Evolutionary conservation across 805 yeast species (phyloP), one percentile per base, ranked within the genome.

Genomic region (Kregervanrija delftensis): DNA sequence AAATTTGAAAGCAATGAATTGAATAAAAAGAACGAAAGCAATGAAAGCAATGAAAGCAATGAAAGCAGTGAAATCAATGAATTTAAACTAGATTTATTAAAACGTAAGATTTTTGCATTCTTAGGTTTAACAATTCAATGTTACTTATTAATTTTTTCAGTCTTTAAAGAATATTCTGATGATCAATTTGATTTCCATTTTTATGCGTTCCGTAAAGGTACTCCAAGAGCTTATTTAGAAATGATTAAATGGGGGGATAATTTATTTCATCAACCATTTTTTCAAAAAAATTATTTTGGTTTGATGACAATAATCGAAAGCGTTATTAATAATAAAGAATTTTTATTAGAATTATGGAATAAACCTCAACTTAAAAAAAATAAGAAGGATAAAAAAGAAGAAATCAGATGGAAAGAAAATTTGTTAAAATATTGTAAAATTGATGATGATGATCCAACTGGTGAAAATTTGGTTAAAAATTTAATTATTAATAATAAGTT

Each of bases 111-210:
- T 13, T 40, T 50, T 11, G 30, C 44, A 2, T 71, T 70, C 55
- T 66, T 69, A 47, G 96, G 95, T 0, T 65, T 93, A 52, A 79
- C 97, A 0, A 66, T 89, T 50, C 93, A 93, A 65, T 76, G 98
- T 56, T 86, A 74, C 59, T 63, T 68, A 36, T 81, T 87, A 2
- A 72, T 89, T 39, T 68, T 79, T 41, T 78, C 79, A 48, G 76
- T 85, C 30, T 89, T 80, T 64, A 73, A 78, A 37, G 84, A 79
- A 43, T 89, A 80, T 65, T 76, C 71, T 58, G 77, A 77, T 49
- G 99, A 93, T 59, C 97, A 93, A 67, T 74, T 84, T 51, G 99
- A 93, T 62, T 93, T 91, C 81, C 98, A 93, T 61, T 82, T 86
- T 39, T 93, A 87, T 62, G 85, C 95, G 60, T 77, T 86, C 73